These are phyloP conservation scores for Boletus fagicola DNA, from an alignment of 768 basidiomycete genomes.

Conservation along the genomic window DNA sequence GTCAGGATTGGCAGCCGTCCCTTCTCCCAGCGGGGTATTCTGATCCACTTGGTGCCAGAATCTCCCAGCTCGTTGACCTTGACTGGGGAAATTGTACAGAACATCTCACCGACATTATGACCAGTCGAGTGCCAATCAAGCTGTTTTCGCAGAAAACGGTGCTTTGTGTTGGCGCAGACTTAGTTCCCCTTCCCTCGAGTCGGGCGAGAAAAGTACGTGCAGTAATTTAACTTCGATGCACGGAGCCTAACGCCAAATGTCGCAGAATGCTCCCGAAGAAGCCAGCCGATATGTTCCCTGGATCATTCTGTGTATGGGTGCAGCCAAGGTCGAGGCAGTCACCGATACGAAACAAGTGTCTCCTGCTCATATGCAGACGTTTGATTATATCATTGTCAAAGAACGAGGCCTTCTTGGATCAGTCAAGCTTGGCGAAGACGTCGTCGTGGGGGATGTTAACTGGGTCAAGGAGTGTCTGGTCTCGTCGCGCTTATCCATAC, in stretches of 20 bases:
- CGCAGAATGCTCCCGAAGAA: conserved; percentile 31
- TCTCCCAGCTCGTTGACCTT: conserved; percentile 48
- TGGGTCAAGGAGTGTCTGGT: conserved; percentile 83
- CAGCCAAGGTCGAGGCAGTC: conserved; percentile 64
- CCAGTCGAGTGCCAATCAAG: conserved; percentile 54
- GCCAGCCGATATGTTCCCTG: conserved; percentile 51
- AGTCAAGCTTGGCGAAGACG: conserved; percentile 28
- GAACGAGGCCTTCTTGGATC: conserved; percentile 34
- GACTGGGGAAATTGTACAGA: conserved; percentile 50
- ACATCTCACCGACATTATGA: conserved; percentile 58
- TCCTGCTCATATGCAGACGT: conserved; percentile 31
- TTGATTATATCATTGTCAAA: conserved; percentile 64
- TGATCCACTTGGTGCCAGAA: conserved; percentile 37
- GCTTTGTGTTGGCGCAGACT: conserved; percentile 57
- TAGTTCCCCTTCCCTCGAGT: conserved; percentile 43
- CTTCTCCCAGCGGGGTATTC: conserved; percentile 54
- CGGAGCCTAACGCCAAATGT: not conserved
- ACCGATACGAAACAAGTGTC: conserved; percentile 39
- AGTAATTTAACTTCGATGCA: not conserved
- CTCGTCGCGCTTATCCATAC: conserved; percentile 50
- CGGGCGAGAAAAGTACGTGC: conserved; percentile 25
- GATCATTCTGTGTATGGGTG: conserved; percentile 79
- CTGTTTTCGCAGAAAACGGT: conserved; percentile 54
- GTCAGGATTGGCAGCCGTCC: conserved; percentile 59
- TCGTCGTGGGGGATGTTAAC: conserved; percentile 48